Conservation (phyloP, 768 basidiomycete genomes). For the Gyrodon lividus region DNA sequence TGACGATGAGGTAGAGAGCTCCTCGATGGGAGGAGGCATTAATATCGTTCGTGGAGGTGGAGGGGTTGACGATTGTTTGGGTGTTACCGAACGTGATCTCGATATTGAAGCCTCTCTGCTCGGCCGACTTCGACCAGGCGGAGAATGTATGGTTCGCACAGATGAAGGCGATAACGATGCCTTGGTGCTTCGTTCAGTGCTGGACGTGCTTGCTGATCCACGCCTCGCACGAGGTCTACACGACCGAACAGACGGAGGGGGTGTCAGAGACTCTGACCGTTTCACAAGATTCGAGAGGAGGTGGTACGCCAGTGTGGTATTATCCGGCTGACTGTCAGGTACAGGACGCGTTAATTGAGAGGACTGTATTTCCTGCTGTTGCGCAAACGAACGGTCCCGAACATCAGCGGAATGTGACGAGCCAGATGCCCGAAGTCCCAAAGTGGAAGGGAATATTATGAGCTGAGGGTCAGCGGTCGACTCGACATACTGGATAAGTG, state of each 20-base stretch:
- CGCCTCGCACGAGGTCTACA: conserved; percentile 35
- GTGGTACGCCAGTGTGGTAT: conserved; percentile 56
- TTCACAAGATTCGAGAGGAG: conserved; percentile 59
- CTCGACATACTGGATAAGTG: conserved; percentile 71
- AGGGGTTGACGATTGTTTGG: conserved; percentile 20
- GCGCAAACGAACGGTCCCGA: conserved; percentile 1
- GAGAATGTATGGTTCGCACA: conserved; percentile 4
- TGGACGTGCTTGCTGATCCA: conserved; percentile 32
- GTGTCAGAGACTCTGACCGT: conserved; percentile 30
- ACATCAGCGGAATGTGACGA: conserved; percentile 25
- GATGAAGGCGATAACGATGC: conserved; percentile 16
- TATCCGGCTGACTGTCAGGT: conserved; percentile 40
- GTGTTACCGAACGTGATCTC: conserved; percentile 32
- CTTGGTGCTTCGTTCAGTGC: conserved; percentile 23
- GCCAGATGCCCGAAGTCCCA: conserved; percentile 53
- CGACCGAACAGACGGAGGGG: conserved; percentile 24
- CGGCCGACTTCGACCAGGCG: conserved; percentile 16
- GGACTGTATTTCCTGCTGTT: conserved; percentile 1
- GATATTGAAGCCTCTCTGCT: conserved; percentile 7
- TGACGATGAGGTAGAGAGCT: conserved; percentile 48
- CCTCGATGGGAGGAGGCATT: conserved; percentile 60
- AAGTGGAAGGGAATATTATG: conserved; percentile 66
- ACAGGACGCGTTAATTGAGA: conserved; percentile 9
- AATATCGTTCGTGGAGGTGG: conserved; percentile 39
- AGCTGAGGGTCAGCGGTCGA: conserved; percentile 50